phyloP scores from a whole-genome alignment of 306 rosid species.

The Vicia faba region DNA sequence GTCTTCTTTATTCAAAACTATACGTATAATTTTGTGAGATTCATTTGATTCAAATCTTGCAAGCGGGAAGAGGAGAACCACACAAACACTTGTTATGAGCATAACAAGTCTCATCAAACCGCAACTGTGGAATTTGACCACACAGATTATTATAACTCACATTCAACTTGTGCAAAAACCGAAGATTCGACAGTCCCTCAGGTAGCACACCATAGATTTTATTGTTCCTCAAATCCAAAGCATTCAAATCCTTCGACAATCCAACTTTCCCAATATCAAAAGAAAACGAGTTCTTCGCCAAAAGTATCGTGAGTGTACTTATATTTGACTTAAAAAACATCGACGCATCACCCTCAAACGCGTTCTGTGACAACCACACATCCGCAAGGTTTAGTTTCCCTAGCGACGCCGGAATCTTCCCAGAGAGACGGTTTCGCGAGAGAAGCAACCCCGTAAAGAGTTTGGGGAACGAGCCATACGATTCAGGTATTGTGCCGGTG shows the following conservation, averaged over 20 bases:
- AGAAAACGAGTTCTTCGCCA: neutral
- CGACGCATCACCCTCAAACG: conserved; percentile 5
- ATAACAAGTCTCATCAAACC: neutral
- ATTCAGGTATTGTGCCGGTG: neutral
- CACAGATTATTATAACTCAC: conserved; percentile 23
- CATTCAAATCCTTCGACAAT: neutral
- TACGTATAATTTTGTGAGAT: neutral
- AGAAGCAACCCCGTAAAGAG: neutral
- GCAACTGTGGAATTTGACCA: conserved; percentile 22
- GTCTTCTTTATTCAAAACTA: neutral
- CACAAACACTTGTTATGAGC: conserved; percentile 34
- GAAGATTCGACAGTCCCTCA: neutral
- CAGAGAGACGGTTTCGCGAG: conserved; percentile 9
- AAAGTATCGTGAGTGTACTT: neutral
- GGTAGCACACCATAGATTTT: conserved; percentile 16
- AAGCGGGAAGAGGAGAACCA: conserved; percentile 22
- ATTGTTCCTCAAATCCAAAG: conserved; percentile 22
- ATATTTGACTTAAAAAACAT: conserved; percentile 7
- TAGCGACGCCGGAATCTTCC: neutral
- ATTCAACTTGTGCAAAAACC: neutral
- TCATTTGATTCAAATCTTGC: neutral
- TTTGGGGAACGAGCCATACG: neutral
- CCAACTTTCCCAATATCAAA: conserved; percentile 24
- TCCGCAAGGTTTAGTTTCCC: neutral
- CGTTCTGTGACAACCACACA: conserved; percentile 13